A percentile compares a stretch with the other conserved stretches of the same genome.
Evolutionary conservation across 225 moss, liverwort and hornwort species (phyloP).

Genomic region (Pleurozium schreberi): DNA sequence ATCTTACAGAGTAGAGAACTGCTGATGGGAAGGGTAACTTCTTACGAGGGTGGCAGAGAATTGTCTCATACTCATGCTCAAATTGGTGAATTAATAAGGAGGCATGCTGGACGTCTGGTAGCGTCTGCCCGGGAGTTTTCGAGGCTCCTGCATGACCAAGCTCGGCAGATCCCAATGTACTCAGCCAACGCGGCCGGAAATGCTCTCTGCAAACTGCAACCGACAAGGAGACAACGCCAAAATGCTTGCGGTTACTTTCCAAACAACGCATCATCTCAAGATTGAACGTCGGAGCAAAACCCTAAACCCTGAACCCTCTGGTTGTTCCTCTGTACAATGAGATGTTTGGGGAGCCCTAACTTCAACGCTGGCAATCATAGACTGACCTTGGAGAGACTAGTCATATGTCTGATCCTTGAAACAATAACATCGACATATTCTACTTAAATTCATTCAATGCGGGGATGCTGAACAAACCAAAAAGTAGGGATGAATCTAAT

Average conservation of each 20-base stretch:
- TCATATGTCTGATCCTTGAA: neutral
- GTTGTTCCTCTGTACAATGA: neutral
- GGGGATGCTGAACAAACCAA: neutral
- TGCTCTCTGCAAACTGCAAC: constrained; percentile 11
- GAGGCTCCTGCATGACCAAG: neutral
- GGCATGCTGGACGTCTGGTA: constrained; percentile 9
- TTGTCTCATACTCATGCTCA: constrained; percentile 14
- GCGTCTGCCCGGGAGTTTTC: neutral
- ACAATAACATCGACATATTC: neutral
- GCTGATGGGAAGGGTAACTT: neutral
- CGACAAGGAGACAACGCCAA: neutral
- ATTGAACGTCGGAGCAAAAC: neutral
- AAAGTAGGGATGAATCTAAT: neutral
- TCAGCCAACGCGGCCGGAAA: constrained; percentile 13
- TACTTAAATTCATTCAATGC: neutral
- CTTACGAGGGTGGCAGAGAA: constrained; percentile 29
- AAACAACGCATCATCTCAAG: neutral
- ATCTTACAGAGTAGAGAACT: neutral
- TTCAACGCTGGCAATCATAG: neutral
- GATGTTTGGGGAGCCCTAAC: neutral
- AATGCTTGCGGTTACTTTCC: neutral
- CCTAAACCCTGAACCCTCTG: neutral
- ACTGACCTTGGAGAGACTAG: neutral
- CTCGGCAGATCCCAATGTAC: constrained; percentile 5
- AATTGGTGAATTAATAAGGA: neutral